Evolutionary conservation across 2,329 filamentous ascomycete species (phyloP).

Genomic region (Penicillium thymicola): DNA sequence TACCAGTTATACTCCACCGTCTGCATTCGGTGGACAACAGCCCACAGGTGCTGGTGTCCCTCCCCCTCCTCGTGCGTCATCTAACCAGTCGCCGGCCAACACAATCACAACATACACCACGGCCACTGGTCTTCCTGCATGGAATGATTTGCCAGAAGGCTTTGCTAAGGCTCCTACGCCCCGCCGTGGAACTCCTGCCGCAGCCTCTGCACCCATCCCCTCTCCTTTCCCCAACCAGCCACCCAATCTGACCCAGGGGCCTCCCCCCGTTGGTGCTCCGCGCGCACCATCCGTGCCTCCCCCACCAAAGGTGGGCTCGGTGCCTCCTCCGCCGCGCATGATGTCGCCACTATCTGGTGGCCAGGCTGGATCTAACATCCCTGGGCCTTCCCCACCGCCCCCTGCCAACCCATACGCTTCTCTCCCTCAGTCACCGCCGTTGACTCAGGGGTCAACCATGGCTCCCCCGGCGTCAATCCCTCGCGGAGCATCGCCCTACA

Average conservation of each 20-base stretch:
- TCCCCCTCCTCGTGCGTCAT: conserved; percentile 63
- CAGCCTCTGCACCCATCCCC: conserved; percentile 59
- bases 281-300: conserved; percentile 72
- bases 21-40: conserved; percentile 47
- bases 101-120: conserved; percentile 63
- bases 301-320: conserved; percentile 71
- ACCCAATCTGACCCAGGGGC: conserved; percentile 37
- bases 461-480: conserved; percentile 55
- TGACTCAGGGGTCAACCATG: conserved; percentile 32
- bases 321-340: conserved; percentile 61
- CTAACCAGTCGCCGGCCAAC: conserved; percentile 59
- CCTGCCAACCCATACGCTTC: conserved; percentile 40
- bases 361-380: conserved; percentile 55
- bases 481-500: conserved; percentile 81
- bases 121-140: conserved; percentile 70
- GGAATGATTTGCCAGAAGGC: conserved; percentile 90
- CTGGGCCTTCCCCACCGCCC: conserved; percentile 57
- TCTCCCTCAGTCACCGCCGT: conserved; percentile 44
- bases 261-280: conserved; percentile 57
- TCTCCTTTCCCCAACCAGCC: conserved; percentile 72
- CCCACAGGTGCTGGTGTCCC: conserved; percentile 47
- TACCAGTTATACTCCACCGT: conserved; percentile 42
- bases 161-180: conserved; percentile 70
- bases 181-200: conserved; percentile 70
- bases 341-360: conserved; percentile 65